These are phyloP conservation scores for Moricandia moricandioides DNA, from an alignment of 345 rosid genomes.

Conservation along the genomic window DNA sequence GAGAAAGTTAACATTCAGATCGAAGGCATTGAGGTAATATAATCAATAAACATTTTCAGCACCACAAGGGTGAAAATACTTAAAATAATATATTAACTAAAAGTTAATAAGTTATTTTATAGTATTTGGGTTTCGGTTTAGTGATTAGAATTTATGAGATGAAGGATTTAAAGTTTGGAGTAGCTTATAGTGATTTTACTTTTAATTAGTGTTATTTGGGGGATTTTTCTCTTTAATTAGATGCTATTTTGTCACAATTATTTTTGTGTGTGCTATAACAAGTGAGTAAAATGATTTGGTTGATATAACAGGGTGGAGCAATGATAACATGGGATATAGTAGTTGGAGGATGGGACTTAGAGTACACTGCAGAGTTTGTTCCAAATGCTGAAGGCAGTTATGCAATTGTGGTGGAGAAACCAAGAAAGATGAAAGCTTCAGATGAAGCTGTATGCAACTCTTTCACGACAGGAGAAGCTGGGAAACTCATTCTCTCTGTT, in stretches of 20 bases:
- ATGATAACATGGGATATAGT: constrained; percentile 93
- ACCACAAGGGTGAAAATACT: too few relatives aligned
- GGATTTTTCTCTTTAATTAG: too few relatives aligned
- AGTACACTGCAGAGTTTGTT: constrained; percentile 91
- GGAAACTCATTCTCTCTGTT: constrained; percentile 83
- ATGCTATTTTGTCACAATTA: too few relatives aligned
- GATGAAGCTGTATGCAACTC: constrained; percentile 85
- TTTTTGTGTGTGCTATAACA: too few relatives aligned
- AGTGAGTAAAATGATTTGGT: neutral
- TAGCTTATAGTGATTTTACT: too few relatives aligned
- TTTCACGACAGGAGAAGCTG: constrained; percentile 68
- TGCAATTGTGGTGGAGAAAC: constrained; percentile 77
- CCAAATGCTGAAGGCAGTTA: constrained; percentile 79
- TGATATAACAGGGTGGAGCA: constrained; percentile 58
- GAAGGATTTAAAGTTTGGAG: too few relatives aligned
- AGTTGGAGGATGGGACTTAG: constrained; percentile 98
- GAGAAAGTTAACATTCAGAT: constrained; percentile 97
- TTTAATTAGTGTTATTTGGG: too few relatives aligned
- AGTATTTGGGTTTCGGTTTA: too few relatives aligned
- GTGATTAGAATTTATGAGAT: too few relatives aligned
- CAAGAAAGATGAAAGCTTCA: constrained; percentile 46
- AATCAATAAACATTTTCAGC: neutral
- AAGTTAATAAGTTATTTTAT: too few relatives aligned
- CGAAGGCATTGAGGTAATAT: constrained; percentile 88
- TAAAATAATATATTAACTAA: too few relatives aligned